Evolutionary conservation across 1,139 yeast species (phyloP).

Genomic region (Pichia sp.): DNA sequence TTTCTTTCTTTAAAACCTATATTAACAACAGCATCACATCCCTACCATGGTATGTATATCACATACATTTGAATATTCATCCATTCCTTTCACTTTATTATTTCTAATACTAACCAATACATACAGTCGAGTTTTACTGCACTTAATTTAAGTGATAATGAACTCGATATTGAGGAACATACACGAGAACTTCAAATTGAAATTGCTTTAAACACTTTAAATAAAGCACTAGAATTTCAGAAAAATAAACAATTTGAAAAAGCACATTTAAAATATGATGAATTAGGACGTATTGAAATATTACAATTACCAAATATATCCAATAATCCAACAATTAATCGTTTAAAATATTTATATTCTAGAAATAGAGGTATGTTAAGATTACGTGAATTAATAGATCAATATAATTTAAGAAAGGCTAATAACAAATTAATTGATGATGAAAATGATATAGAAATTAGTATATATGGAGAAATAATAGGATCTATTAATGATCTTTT

Average conservation of each 20-base stretch:
- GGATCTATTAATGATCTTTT: conserved; percentile 48
- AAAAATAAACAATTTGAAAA: conserved; percentile 40
- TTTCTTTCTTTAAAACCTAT: no score
- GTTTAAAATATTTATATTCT: conserved; percentile 68
- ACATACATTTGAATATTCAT: no score
- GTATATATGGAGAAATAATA: conserved; percentile 31
- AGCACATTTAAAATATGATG: conserved; percentile 54
- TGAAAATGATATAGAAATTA: conserved; percentile 8
- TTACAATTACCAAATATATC: conserved; percentile 39
- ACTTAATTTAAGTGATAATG: conserved; percentile 70
- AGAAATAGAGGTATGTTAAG: conserved; percentile 77
- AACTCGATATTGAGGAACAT: conserved; percentile 75
- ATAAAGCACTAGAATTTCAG: conserved; percentile 61
- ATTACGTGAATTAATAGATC: conserved; percentile 42
- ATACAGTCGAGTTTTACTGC: conserved; percentile 50
- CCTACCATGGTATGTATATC: no score
- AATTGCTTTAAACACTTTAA: conserved; percentile 73
- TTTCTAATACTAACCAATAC: conserved; percentile 35
- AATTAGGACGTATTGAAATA: conserved; percentile 63
- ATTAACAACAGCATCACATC: no score
- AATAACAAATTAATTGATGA: conserved; percentile 4
- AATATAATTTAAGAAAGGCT: conserved; percentile 12
- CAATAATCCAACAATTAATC: conserved; percentile 58
- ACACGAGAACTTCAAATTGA: conserved; percentile 87
- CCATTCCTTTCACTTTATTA: not conserved